Base-by-base conservation (phyloP, 2,329 filamentous ascomycete species). In the Fusarium albosuccineum region DNA sequence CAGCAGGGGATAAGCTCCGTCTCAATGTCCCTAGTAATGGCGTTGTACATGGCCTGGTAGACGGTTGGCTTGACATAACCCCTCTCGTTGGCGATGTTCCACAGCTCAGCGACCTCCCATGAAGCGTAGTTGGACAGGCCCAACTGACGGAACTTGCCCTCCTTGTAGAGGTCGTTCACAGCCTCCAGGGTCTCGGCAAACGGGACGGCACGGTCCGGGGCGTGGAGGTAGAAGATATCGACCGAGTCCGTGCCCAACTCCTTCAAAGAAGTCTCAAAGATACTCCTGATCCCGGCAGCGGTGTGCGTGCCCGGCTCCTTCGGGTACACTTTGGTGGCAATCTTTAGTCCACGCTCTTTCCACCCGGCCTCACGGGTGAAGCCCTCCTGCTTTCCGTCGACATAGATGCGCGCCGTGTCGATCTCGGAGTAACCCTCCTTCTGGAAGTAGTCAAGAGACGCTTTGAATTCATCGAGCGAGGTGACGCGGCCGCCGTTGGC, bases 101-200 rank as follows among this genome's bases (percentile, higher is more conserved):
- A 89, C 8, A 93, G 85, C 77, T 94, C 91, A 0, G 91, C 91
- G 4, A 94, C 90, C 74, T 94, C 92, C 79, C 90, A 94, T 1
- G 91, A 87, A 0, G 91, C 89, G 72, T 87, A 94, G 76, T 94
- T 94, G 68, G 85, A 89, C 42, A 94, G 75, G 1, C 91, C 92
- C 4, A 94, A 79, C 52, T 87, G 83, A 14, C 90, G 86, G 72
- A 95, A 94, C 71, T 92, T 92, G 30, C 91, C 91, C 14, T 73
- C 84, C 73, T 89, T 88, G 80, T 93, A 89, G 46, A 94, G 76
- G 73, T 91, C 85, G 75, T 94, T 86, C 55, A 90, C 83, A 6
- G 86, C 89, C 63, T 86, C 83, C 7, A 94, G 80, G 0, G 92
- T 92, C 72, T 92, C 88, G 17, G 86, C 86, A 70, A 93, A 93